phyloP scores from a whole-genome alignment of 1,284 basidiomycete genomes.

The Meira nashicola region DNA sequence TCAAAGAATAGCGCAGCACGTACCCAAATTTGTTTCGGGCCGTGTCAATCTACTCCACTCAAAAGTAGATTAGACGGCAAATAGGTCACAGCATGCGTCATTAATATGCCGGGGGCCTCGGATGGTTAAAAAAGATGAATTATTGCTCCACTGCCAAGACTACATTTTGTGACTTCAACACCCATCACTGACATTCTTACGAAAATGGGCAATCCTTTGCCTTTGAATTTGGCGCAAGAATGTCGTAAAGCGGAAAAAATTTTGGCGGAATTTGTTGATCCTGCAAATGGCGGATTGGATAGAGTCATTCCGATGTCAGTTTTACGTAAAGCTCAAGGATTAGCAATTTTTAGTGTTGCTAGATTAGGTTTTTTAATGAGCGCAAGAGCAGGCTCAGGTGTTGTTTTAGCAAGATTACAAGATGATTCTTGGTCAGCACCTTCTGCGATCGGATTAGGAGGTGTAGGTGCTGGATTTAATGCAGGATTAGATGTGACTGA shows the following conservation, averaged over 20 bases:
- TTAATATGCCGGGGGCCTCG: too few species aligned
- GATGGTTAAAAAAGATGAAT: too few species aligned
- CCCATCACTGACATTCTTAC: background rate
- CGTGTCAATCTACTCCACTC: too few species aligned
- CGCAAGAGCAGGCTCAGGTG: conserved; percentile 72
- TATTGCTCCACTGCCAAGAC: too few species aligned
- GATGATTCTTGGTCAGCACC: conserved; percentile 92
- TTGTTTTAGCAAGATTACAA: conserved; percentile 80
- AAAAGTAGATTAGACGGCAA: too few species aligned
- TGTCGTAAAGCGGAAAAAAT: conserved; percentile 59
- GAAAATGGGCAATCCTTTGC: conserved; percentile 50
- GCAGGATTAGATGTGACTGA: conserved; percentile 83
- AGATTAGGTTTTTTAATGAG: conserved; percentile 60
- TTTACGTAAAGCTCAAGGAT: conserved; percentile 69
- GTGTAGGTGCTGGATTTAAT: conserved; percentile 73
- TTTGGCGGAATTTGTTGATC: conserved; percentile 45
- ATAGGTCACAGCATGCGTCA: too few species aligned
- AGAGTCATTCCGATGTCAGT: conserved; percentile 53
- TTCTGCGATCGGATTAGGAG: conserved; percentile 86
- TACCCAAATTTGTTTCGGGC: too few species aligned
- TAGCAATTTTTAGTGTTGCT: conserved; percentile 62
- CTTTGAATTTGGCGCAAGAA: conserved; percentile 57
- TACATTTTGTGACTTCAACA: too few species aligned
- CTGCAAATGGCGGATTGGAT: conserved; percentile 41
- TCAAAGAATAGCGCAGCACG: too few species aligned